Percentiles rank a stretch among this genome's conserved stretches.
Conservation (phyloP, 2,329 filamentous ascomycete genomes). For the Fusarium sp. region DNA sequence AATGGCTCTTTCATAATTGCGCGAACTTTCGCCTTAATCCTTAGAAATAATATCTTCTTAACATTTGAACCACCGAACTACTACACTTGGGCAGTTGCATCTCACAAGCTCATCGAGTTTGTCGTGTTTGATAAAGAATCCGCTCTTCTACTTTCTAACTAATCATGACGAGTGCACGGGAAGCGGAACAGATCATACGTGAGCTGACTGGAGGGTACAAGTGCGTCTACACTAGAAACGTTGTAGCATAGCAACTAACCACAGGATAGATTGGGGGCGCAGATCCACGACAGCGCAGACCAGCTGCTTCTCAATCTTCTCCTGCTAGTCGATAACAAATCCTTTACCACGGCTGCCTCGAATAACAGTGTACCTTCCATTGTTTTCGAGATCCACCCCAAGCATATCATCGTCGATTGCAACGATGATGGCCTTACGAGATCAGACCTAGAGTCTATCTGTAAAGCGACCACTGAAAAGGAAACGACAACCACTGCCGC, state of each 20-base stretch:
- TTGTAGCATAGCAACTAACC: no score
- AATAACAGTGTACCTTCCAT: constrained; percentile 6
- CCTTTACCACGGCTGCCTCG: no score
- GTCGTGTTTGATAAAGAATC: no score
- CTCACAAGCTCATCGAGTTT: no score
- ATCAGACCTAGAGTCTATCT: constrained; percentile 24
- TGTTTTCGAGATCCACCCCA: constrained; percentile 18
- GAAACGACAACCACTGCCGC: constrained; percentile 15
- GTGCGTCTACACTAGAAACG: no score
- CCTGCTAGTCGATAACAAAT: no score
- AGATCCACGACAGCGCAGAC: background rate
- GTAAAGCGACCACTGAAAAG: background rate
- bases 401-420: constrained; percentile 26
- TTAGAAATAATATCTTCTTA: background rate
- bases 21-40: background rate
- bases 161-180: background rate
- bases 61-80: background rate
- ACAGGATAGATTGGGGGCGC: no score
- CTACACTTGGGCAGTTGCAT: no score
- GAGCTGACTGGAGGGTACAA: background rate
- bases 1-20: background rate
- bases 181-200: background rate
- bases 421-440: constrained; percentile 29
- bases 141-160: background rate
- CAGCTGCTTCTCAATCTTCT: no score